These are phyloP conservation scores for Prillingera fragicola DNA, from an alignment of 1,284 basidiomycete species.

Conservation along the genomic window DNA sequence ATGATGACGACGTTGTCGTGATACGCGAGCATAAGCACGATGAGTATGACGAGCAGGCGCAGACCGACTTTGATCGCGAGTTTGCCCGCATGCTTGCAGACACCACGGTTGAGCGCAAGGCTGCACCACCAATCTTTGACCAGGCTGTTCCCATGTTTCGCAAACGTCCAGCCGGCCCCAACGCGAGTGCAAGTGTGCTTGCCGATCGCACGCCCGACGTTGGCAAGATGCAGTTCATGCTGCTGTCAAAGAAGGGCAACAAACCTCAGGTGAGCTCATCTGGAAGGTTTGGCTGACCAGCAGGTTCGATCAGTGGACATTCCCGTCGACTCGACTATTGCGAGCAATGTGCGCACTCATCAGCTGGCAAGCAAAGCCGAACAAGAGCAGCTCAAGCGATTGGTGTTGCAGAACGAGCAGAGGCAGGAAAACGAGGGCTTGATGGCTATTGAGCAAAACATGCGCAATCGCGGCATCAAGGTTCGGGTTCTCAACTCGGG, in stretches of 20 bases:
- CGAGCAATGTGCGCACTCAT: constrained; percentile 79
- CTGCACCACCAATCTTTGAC: constrained; percentile 76
- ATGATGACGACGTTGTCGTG: constrained; percentile 64
- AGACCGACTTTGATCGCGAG: constrained; percentile 90
- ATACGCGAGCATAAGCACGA: constrained; percentile 50
- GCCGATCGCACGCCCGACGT: constrained; percentile 31
- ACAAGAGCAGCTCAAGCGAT: constrained; percentile 86
- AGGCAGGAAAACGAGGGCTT: constrained; percentile 34
- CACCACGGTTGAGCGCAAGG: constrained; percentile 72
- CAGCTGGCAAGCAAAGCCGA: constrained; percentile 89
- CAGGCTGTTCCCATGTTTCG: constrained; percentile 63
- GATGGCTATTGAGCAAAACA: constrained; percentile 31
- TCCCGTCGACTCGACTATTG: constrained; percentile 76
- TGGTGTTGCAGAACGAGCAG: constrained; percentile 57
- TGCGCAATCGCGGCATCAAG: constrained; percentile 34
- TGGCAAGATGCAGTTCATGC: constrained; percentile 76
- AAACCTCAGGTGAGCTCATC: constrained; percentile 67
- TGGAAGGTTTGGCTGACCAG: background rate
- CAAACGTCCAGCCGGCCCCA: constrained; percentile 57
- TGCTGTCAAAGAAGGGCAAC: constrained; percentile 89
- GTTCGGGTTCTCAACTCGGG: constrained; percentile 26
- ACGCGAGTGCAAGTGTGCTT: constrained; percentile 43
- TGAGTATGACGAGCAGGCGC: constrained; percentile 65
- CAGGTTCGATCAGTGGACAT: constrained; percentile 80
- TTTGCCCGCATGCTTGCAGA: constrained; percentile 92